phyloP scores from a whole-genome alignment of 305 asterid genomes.

The Rubia occidens region DNA sequence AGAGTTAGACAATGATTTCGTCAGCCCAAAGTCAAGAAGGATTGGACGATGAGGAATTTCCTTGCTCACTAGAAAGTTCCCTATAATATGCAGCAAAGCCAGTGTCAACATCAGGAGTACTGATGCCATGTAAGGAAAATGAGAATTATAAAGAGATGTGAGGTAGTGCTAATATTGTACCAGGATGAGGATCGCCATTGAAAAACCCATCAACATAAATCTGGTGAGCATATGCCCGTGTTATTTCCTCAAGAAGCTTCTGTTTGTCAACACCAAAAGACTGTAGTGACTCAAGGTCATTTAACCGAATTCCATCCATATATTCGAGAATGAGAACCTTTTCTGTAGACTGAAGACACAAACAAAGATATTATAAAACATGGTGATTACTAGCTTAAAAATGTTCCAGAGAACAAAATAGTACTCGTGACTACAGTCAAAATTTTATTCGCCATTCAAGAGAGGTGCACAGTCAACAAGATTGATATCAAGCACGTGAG shows the following conservation, averaged over 20 bases:
- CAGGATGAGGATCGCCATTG: constrained; percentile 99
- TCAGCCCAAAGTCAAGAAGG: constrained; percentile 94
- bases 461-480: too few relatives aligned
- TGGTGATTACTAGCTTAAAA: constrained; percentile 6
- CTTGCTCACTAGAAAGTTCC: constrained; percentile 96
- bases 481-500: background rate
- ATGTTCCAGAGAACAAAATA: background rate
- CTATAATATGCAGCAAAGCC: constrained; percentile 32
- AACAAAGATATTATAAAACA: constrained; percentile 14
- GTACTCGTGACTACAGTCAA: background rate
- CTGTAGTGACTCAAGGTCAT: constrained; percentile 63
- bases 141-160: background rate
- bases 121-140: background rate
- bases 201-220: constrained; percentile 95
- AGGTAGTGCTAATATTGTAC: constrained; percentile 25
- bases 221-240: constrained; percentile 97
- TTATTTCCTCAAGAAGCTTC: constrained; percentile 89
- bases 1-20: constrained; percentile 64
- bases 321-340: constrained; percentile 83
- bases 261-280: constrained; percentile 82
- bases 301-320: constrained; percentile 93
- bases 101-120: constrained; percentile 8
- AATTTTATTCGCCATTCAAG: background rate
- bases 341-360: constrained; percentile 69
- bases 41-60: constrained; percentile 86